These are phyloP conservation scores for Alternaria brassicicola DNA, from an alignment of 2,329 filamentous ascomycete genomes.

Conservation along the genomic window DNA sequence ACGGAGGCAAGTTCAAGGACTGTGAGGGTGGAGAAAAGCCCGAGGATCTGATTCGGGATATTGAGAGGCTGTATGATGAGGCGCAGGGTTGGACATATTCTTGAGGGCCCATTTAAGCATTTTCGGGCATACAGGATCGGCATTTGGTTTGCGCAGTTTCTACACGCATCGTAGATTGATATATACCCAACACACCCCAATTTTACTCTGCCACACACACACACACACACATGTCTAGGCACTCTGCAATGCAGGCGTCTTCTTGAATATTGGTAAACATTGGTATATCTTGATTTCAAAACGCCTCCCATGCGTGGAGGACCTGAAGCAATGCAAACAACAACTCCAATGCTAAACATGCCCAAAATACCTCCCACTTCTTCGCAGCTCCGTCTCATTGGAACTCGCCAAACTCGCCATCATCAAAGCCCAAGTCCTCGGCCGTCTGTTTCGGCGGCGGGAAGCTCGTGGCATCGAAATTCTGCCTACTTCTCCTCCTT, in stretches of 20 bases:
- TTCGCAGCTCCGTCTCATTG: constrained; percentile 47
- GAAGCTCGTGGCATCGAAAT: constrained; percentile 30
- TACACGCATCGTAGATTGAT: constrained; percentile 3
- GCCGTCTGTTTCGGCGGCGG: constrained; percentile 41
- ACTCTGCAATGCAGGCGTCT: neutral
- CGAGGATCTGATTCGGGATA: constrained; percentile 75
- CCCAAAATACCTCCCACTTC: constrained; percentile 4
- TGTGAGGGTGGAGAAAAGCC: constrained; percentile 72
- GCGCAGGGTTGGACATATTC: constrained; percentile 38
- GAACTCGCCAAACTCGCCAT: constrained; percentile 89
- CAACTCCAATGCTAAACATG: constrained; percentile 28
- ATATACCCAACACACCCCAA: constrained; percentile 1
- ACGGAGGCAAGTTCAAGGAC: constrained; percentile 78
- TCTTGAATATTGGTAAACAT: neutral
- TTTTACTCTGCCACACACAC: neutral
- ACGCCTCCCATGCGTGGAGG: constrained; percentile 31
- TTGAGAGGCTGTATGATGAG: constrained; percentile 69
- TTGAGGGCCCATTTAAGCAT: neutral
- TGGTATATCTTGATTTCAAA: constrained; percentile 8
- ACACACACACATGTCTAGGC: too few species aligned
- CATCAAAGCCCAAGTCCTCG: constrained; percentile 78
- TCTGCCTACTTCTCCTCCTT: constrained; percentile 60
- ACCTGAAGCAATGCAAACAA: constrained; percentile 13
- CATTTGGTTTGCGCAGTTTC: neutral
- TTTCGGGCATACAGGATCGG: neutral